Evolutionary conservation across 305 asterid genomes (phyloP), one percentile per base, ranked within the genome.

Genomic region (Galium porrigens): DNA sequence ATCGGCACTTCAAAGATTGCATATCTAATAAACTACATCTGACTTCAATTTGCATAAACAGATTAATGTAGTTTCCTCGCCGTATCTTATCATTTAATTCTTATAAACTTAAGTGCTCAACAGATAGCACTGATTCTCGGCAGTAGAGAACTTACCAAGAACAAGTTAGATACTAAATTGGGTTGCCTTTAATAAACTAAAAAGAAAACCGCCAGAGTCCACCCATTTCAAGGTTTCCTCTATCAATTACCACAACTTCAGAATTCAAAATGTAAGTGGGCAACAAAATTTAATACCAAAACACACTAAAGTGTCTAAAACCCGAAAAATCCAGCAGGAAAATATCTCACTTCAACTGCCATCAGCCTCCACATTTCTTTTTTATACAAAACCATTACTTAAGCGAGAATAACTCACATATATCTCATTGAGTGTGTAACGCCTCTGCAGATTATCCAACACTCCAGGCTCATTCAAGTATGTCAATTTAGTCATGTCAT

Each of bases 381-480:
- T 22, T 22, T 22, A 22, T 22, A 22, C 22, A 54, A 9, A 54
- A 57, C 2, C 17, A 15, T 27, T 11, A 30, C 67, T 9, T 22
- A 27, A 54, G 32, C 32, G 25, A 20, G 6, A 22, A 46, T 57
- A 46, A 79, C 97, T 80, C 73, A 89, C 97, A 72, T 92, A 89
- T 63, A 92, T 89, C 73, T 92, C 98, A 81, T 92, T 92, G 32
- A 89, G 95, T 49, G 74, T 82, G 59, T 92, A 92, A 81, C 96
- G 76, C 76, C 94, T 85, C 75, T 83, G 85, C 44, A 92, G 88
- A 82, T 92, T 89, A 75, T 92, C 95, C 63, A 92, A 90, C 73
- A 92, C 95, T 36, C 96, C 92, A 0, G 98, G 96, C 82, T 92
- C 98, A 77, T 92, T 92, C 88, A 92, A 74, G 69, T 85, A 92